Conservation (phyloP, 345 rosid genomes). For the Salix viminalis region DNA sequence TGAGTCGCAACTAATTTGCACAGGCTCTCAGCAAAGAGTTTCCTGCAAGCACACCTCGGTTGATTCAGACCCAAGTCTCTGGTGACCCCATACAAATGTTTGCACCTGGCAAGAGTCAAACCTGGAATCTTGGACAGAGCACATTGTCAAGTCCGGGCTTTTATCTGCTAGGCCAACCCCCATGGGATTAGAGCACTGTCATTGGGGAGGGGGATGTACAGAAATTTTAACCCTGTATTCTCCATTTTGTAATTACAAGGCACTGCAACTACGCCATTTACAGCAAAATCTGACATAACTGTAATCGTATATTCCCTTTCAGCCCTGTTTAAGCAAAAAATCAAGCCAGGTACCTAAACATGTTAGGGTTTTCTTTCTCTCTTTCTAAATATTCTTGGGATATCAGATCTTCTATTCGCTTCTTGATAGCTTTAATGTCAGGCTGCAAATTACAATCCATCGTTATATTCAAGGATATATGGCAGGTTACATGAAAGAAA, state of each 20-base stretch:
- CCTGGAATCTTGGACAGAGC: too few relatives aligned
- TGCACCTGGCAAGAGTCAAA: too few relatives aligned
- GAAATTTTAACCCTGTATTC: not conserved
- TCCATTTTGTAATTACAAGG: not conserved
- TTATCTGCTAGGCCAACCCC: too few relatives aligned
- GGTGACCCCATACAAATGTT: too few relatives aligned
- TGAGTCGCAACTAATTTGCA: too few relatives aligned
- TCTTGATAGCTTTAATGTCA: conserved; percentile 91
- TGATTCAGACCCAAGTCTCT: too few relatives aligned
- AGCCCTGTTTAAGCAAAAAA: not conserved
- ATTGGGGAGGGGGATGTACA: not conserved
- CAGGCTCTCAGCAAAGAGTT: too few relatives aligned
- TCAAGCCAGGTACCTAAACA: conserved; percentile 72
- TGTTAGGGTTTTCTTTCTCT: conserved; percentile 68
- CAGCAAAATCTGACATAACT: not conserved
- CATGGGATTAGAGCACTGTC: not conserved
- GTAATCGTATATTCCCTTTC: not conserved
- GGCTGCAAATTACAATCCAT: conserved; percentile 51
- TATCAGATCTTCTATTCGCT: conserved; percentile 87
- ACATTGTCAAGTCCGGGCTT: too few relatives aligned
- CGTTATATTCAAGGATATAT: not conserved
- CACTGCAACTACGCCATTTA: conserved; percentile 11
- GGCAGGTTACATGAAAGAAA: not conserved
- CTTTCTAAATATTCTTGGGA: conserved; percentile 87
- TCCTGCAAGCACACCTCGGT: too few relatives aligned